These are phyloP conservation scores for Microthlaspi erraticum DNA, from an alignment of 345 rosid genomes.

Conservation along the genomic window DNA sequence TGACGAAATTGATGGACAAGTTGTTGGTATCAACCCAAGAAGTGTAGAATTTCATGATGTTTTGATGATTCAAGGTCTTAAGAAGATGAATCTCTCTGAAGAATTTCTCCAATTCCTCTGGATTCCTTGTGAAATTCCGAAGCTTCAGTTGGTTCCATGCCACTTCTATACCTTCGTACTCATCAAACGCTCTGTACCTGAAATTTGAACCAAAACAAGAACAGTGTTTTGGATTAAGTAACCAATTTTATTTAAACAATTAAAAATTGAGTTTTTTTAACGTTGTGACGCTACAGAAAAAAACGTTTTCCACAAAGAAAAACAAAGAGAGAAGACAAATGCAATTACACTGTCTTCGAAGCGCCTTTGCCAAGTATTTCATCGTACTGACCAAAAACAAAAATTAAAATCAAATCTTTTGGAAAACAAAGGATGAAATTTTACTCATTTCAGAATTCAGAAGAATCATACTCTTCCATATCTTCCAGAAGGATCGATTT, in stretches of 20 bases:
- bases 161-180: slow-evolving; percentile 91
- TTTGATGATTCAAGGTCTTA: slow-evolving; percentile 84
- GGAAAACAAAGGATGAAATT: neutral
- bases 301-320: slow-evolving; percentile 22
- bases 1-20: slow-evolving; percentile 90
- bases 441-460: neutral
- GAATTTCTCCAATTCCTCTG: slow-evolving; percentile 87
- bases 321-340: slow-evolving; percentile 35
- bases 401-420: neutral
- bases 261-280: neutral
- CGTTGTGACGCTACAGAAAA: slow-evolving; percentile 20
- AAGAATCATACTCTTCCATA: slow-evolving; percentile 76
- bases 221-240: slow-evolving; percentile 22
- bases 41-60: slow-evolving; percentile 91
- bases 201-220: slow-evolving; percentile 8
- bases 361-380: slow-evolving; percentile 97
- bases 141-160: slow-evolving; percentile 99
- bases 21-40: slow-evolving; percentile 92
- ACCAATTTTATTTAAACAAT: neutral
- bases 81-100: slow-evolving; percentile 96
- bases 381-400: slow-evolving; percentile 62
- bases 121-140: slow-evolving; percentile 80
- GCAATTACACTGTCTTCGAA: slow-evolving; percentile 90
- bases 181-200: slow-evolving; percentile 90
- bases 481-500: slow-evolving; percentile 99